Percentiles rank a stretch among this genome's conserved stretches.
Conservation (phyloP, 108 stramenopile genomes). For the Mediolabrus comicus region DNA sequence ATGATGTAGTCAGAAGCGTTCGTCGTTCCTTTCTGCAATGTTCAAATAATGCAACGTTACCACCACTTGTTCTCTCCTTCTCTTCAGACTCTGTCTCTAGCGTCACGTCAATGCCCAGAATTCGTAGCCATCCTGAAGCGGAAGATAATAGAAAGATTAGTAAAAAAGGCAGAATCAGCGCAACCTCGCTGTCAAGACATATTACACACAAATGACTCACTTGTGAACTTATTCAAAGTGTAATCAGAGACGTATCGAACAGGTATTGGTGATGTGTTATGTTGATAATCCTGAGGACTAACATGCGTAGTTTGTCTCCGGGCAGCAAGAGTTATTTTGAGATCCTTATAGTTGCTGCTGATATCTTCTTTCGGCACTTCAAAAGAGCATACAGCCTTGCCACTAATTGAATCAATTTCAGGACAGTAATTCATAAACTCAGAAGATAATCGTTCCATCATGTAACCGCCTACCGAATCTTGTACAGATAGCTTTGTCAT, state of each 20-base stretch:
- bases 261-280: slow-evolving; percentile 21
- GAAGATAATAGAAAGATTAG: too few species aligned
- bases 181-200: not conserved
- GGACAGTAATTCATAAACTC: not conserved
- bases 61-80: slow-evolving; percentile 49
- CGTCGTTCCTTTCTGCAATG: slow-evolving; percentile 71
- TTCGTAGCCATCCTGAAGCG: slow-evolving; percentile 89
- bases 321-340: slow-evolving; percentile 22
- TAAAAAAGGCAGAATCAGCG: slow-evolving; percentile 11
- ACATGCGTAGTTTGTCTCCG: slow-evolving; percentile 18
- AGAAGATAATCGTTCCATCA: not conserved
- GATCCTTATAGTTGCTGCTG: slow-evolving; percentile 6
- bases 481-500: not conserved
- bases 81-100: slow-evolving; percentile 86
- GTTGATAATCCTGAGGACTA: slow-evolving; percentile 44
- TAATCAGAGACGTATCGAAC: slow-evolving; percentile 51
- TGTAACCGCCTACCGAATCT: not conserved
- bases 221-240: slow-evolving; percentile 71
- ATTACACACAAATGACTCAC: not conserved
- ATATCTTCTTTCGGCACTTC: not conserved
- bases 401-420: not conserved
- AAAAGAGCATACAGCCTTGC: not conserved
- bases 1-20: slow-evolving; percentile 82
- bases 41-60: slow-evolving; percentile 67
- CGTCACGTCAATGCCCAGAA: slow-evolving; percentile 81